These are phyloP conservation scores for Aspergillus terreus DNA, from an alignment of 2,329 filamentous ascomycete species.

Conservation along the genomic window DNA sequence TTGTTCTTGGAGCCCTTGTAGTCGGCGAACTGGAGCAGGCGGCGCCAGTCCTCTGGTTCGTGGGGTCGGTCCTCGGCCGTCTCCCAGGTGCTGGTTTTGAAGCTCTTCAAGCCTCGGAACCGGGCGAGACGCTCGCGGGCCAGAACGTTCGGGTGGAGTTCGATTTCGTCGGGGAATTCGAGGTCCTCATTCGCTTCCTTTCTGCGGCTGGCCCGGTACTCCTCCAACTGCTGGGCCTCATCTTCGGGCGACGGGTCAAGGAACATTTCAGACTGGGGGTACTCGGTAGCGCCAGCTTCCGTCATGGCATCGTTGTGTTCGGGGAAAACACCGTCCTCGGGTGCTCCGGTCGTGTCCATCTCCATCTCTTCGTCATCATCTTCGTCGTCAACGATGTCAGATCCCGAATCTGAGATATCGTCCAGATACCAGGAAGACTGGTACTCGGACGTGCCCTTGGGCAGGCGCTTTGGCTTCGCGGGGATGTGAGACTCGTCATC, in stretches of 20 bases:
- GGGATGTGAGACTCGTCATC: conserved; percentile 69
- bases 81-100: conserved; percentile 85
- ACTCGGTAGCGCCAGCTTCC: conserved; percentile 79
- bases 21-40: conserved; percentile 81
- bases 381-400: conserved; percentile 74
- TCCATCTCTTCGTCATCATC: conserved; percentile 49
- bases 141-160: conserved; percentile 80
- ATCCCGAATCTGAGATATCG: conserved; percentile 77
- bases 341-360: conserved; percentile 58
- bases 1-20: conserved; percentile 80
- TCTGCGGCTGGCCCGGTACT: conserved; percentile 73
- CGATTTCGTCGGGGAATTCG: conserved; percentile 96
- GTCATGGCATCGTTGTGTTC: conserved; percentile 57
- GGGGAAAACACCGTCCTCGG: conserved; percentile 75
- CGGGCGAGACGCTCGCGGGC: conserved; percentile 80
- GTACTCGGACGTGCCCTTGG: conserved; percentile 88
- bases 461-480: conserved; percentile 67
- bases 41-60: conserved; percentile 85
- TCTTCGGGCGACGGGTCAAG: conserved; percentile 75
- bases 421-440: conserved; percentile 91
- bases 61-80: conserved; percentile 80
- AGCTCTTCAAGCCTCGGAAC: conserved; percentile 88
- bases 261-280: conserved; percentile 91
- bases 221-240: conserved; percentile 74
- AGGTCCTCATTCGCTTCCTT: conserved; percentile 83